Conservation (phyloP, 306 rosid genomes). For the Citrullus colocynthis region DNA sequence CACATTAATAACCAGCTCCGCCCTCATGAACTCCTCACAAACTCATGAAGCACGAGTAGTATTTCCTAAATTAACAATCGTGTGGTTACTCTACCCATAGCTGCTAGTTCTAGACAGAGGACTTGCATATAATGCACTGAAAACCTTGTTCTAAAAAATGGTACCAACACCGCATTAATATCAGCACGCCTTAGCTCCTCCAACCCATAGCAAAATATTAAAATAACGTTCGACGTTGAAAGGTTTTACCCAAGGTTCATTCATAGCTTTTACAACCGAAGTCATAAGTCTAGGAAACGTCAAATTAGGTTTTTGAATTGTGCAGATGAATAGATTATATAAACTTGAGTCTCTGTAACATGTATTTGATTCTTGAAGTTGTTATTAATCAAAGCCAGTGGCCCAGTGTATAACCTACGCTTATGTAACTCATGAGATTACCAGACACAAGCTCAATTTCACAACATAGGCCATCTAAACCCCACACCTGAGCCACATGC, state of each 20-base stretch:
- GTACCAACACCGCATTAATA: not conserved
- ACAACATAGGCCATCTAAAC: not conserved
- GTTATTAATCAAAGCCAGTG: not conserved
- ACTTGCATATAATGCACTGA: not conserved
- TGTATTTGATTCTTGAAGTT: not conserved
- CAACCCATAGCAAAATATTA: not conserved
- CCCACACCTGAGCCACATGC: not conserved
- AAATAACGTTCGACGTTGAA: not conserved
- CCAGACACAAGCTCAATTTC: not conserved
- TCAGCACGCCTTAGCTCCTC: not conserved
- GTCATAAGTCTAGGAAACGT: not conserved
- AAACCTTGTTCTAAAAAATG: not conserved
- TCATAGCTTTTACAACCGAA: not conserved
- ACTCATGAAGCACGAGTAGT: not conserved
- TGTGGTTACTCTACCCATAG: not conserved
- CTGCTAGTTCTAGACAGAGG: not conserved
- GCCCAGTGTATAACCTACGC: not conserved
- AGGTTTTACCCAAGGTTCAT: not conserved
- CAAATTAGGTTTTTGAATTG: not conserved
- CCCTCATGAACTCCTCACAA: not conserved
- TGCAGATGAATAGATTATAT: not conserved
- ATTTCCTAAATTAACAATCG: not conserved
- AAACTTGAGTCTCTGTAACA: not conserved
- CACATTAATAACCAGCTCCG: not conserved
- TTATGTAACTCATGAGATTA: not conserved